Conservation (phyloP, 192 early-diverging fungal species). For the Mortierella claussenii region DNA sequence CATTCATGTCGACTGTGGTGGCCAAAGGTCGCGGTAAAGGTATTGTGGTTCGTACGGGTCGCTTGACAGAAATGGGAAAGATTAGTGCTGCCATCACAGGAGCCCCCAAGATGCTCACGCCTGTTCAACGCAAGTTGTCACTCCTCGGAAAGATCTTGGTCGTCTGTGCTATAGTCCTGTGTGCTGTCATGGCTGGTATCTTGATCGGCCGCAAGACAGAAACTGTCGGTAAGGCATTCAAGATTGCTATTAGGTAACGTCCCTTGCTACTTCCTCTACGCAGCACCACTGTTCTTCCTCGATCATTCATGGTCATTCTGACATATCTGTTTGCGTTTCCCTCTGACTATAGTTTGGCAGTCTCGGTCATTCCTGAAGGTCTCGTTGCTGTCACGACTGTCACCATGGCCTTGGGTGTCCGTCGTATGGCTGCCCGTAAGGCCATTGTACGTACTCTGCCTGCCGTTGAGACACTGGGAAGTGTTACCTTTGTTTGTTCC, state of each 20-base stretch:
- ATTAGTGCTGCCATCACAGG: constrained; percentile 88
- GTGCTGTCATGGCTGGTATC: constrained; percentile 85
- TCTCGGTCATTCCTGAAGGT: constrained; percentile 97
- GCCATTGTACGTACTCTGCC: constrained; percentile 92
- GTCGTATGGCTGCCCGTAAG: constrained; percentile 86
- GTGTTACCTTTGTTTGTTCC: constrained; percentile 95
- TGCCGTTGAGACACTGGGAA: constrained; percentile 93
- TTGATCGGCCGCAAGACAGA: constrained; percentile 71
- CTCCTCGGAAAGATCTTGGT: constrained; percentile 86
- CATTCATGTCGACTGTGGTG: constrained; percentile 95
- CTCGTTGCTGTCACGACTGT: constrained; percentile 97
- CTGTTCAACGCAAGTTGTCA: constrained; percentile 77
- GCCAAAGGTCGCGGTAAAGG: constrained; percentile 91
- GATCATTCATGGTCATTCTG: not conserved
- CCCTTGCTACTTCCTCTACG: no score
- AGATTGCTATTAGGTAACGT: constrained; percentile 81
- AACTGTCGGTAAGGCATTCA: constrained; percentile 76
- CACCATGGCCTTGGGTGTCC: constrained; percentile 97
- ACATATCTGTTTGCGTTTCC: not conserved
- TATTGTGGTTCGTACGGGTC: constrained; percentile 90
- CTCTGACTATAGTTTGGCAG: constrained; percentile 86
- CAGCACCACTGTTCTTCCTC: no score
- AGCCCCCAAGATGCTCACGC: constrained; percentile 64
- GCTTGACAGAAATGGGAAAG: constrained; percentile 91
- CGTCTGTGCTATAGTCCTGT: constrained; percentile 80